These are phyloP conservation scores for Hypoxylon subgilvum DNA, from an alignment of 495 filamentous ascomycete genomes.

Conservation along the genomic window DNA sequence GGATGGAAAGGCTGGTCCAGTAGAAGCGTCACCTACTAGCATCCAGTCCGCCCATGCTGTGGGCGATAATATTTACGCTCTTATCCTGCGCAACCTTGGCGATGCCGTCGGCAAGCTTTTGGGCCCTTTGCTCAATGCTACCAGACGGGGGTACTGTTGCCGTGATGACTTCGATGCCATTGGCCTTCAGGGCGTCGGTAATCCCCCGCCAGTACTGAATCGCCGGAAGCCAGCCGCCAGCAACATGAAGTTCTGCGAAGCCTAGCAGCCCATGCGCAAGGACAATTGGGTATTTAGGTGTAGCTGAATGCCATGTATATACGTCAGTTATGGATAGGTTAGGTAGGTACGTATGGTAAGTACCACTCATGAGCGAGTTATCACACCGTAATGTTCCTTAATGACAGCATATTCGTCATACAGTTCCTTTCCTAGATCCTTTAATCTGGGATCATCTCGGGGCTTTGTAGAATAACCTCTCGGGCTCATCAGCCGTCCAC, in stretches of 20 bases:
- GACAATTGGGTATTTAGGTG: constrained; percentile 74
- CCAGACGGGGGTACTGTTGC: constrained; percentile 79
- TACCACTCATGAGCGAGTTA: no score
- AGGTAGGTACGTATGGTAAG: no score
- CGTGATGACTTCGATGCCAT: constrained; percentile 79
- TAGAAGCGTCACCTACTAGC: constrained; percentile 46
- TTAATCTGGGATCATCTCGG: constrained; percentile 62
- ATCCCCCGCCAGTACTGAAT: constrained; percentile 95
- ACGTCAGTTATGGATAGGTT: no score
- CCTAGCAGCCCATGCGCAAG: constrained; percentile 91
- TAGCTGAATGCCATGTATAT: constrained; percentile 46
- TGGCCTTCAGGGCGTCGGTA: constrained; percentile 72
- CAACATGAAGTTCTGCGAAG: constrained; percentile 81
- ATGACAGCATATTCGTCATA: constrained; percentile 77
- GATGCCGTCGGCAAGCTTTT: constrained; percentile 69
- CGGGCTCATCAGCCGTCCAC: neutral
- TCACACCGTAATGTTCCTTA: constrained; percentile 71
- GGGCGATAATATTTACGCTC: constrained; percentile 88
- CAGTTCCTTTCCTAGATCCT: constrained; percentile 70
- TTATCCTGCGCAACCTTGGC: constrained; percentile 68
- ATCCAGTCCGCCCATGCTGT: constrained; percentile 79
- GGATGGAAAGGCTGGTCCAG: neutral
- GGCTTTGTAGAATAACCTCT: constrained; percentile 34
- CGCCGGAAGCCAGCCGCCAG: constrained; percentile 71
- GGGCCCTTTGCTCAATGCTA: constrained; percentile 78